These are phyloP conservation scores for Codiaeum variegatum DNA, from an alignment of 441 rosid species.

Conservation along the genomic window DNA sequence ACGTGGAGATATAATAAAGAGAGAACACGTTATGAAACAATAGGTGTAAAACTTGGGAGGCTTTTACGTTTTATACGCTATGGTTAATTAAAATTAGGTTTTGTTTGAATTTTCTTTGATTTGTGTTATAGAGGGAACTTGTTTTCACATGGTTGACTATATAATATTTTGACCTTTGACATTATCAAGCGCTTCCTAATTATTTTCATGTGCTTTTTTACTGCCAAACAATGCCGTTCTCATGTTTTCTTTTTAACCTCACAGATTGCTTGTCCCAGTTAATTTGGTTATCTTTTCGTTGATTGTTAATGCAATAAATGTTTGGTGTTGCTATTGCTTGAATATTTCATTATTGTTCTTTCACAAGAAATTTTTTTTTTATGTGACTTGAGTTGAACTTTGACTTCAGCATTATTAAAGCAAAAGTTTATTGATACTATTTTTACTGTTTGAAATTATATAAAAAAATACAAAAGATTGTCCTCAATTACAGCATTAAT, in stretches of 20 bases:
- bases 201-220: neutral
- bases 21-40: conserved; percentile 17
- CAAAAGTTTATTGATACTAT: no score
- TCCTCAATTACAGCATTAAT: no score
- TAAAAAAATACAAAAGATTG: no score
- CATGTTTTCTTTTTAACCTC: neutral
- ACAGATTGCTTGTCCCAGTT: neutral
- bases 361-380: no score
- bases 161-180: conserved; percentile 25
- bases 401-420: no score
- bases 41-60: neutral
- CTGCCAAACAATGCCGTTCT: neutral
- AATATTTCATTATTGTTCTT: no score
- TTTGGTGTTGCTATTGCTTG: no score
- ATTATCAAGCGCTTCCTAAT: neutral
- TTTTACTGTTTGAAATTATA: no score
- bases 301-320: neutral
- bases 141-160: conserved; percentile 10
- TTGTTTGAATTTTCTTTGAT: neutral
- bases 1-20: conserved; percentile 21
- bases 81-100: no score
- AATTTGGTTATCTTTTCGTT: neutral
- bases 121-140: neutral
- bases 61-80: conserved; percentile 8
- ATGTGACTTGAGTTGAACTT: no score